phyloP scores from a whole-genome alignment of 495 filamentous ascomycete species.

The Penicillium longicatenatum region DNA sequence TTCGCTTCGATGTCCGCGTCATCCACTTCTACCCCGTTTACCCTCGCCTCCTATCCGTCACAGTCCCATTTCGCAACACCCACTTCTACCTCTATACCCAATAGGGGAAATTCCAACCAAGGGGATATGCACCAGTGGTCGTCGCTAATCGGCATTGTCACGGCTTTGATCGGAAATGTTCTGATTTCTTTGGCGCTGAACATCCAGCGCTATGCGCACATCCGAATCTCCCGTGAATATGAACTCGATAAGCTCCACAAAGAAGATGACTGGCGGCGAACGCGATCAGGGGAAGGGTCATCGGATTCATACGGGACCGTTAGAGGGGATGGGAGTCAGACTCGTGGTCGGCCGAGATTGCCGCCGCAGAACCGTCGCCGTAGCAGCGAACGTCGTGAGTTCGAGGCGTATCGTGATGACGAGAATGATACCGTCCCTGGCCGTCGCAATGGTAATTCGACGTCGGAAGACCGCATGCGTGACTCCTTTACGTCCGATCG shows the following conservation, averaged over 20 bases:
- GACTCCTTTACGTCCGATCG: conserved; percentile 44
- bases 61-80: conserved; percentile 17
- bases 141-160: conserved; percentile 89
- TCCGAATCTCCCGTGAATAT: conserved; percentile 66
- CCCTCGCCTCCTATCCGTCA: conserved; percentile 16
- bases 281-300: conserved; percentile 18
- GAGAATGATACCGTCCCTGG: conserved; percentile 16
- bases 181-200: conserved; percentile 95
- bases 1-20: conserved; percentile 30
- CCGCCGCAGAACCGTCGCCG: conserved; percentile 11
- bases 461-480: conserved; percentile 23
- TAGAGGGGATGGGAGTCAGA: conserved; percentile 3
- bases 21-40: conserved; percentile 18
- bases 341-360: conserved; percentile 8
- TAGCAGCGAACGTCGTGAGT: conserved; percentile 6
- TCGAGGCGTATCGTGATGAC: conserved; percentile 34
- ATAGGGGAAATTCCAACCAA: conserved; percentile 36
- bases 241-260: conserved; percentile 51
- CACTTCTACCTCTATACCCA: conserved; percentile 15
- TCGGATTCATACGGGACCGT: conserved; percentile 39
- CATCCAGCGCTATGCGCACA: conserved; percentile 93
- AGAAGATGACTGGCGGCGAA: conserved; percentile 35
- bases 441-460: conserved; percentile 16
- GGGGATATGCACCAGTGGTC: conserved; percentile 74
- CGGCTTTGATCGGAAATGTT: conserved; percentile 87